Percentiles rank a stretch among this genome's conserved stretches.
phyloP scores from a whole-genome alignment of 108 stramenopile species.

The Nitzschia sp. region DNA sequence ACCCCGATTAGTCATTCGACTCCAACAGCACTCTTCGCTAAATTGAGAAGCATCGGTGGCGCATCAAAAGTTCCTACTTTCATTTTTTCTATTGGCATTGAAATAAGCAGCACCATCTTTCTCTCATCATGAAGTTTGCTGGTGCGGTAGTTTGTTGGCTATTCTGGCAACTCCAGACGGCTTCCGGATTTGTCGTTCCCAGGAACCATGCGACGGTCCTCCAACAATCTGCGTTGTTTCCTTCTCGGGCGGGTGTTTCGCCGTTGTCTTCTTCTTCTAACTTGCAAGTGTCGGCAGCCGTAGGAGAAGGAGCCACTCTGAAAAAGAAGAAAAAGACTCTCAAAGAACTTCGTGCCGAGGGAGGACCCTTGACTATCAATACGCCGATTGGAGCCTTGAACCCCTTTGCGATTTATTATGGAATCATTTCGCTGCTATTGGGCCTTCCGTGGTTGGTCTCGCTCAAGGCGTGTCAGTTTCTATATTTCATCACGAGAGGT shows the following conservation, averaged over 20 bases:
- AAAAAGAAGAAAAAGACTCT: slow-evolving; percentile 27
- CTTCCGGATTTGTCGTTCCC: too few species aligned
- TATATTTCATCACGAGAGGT: slow-evolving; percentile 61
- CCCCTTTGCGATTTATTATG: slow-evolving; percentile 82
- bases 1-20: neutral
- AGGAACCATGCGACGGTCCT: too few species aligned
- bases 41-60: neutral
- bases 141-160: too few species aligned
- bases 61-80: neutral
- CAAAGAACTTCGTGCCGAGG: slow-evolving; percentile 39
- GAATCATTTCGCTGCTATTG: slow-evolving; percentile 62
- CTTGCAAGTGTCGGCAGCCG: neutral
- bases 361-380: slow-evolving; percentile 65
- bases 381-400: slow-evolving; percentile 86
- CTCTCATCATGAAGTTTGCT: too few species aligned
- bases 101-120: too few species aligned
- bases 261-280: neutral
- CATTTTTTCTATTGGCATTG: neutral
- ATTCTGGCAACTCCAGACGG: too few species aligned
- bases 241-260: neutral
- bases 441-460: slow-evolving; percentile 79
- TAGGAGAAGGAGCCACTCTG: neutral
- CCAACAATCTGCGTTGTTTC: too few species aligned
- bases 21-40: neutral
- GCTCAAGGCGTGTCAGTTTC: slow-evolving; percentile 47